These are phyloP conservation scores for Exophiala aquamarina DNA, from an alignment of 2,329 filamentous ascomycete genomes.

Conservation along the genomic window DNA sequence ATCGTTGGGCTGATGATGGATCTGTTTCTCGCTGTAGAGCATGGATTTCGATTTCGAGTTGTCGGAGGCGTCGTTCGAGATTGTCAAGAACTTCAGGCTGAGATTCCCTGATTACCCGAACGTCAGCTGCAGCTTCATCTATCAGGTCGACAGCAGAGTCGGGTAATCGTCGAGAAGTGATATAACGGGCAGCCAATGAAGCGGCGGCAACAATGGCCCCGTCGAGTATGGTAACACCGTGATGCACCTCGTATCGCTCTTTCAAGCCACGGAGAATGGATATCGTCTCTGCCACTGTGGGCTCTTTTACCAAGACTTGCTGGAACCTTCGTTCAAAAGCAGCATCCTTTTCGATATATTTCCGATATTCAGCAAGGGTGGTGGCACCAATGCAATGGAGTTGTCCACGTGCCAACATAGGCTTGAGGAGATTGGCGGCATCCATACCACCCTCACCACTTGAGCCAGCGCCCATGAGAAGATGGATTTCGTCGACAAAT, in stretches of 20 bases:
- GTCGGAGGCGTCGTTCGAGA: slow-evolving; percentile 82
- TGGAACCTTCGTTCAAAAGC: slow-evolving; percentile 99
- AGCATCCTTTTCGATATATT: slow-evolving; percentile 98
- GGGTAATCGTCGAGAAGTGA: slow-evolving; percentile 85
- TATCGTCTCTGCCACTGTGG: slow-evolving; percentile 81
- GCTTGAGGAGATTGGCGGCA: slow-evolving; percentile 94
- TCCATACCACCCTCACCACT: slow-evolving; percentile 98
- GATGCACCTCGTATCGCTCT: slow-evolving; percentile 96
- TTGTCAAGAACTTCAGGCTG: slow-evolving; percentile 95
- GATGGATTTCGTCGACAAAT: slow-evolving; percentile 97
- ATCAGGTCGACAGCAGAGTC: slow-evolving; percentile 97
- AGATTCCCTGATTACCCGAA: slow-evolving; percentile 90
- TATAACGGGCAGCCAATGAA: slow-evolving; percentile 88
- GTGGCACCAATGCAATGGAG: slow-evolving; percentile 98
- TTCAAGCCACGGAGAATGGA: slow-evolving; percentile 98
- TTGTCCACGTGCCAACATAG: slow-evolving; percentile 94
- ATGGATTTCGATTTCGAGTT: slow-evolving; percentile 96
- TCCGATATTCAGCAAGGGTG: slow-evolving; percentile 91
- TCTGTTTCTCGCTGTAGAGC: slow-evolving; percentile 92
- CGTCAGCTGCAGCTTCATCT: slow-evolving; percentile 95
- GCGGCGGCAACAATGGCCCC: slow-evolving; percentile 88
- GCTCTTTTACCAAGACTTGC: slow-evolving; percentile 96
- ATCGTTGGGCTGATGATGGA: slow-evolving; percentile 80
- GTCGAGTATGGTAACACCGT: slow-evolving; percentile 95
- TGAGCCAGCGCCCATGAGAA: slow-evolving; percentile 94